Base-by-base conservation (phyloP, 371 early-diverging fungal species). In the Coemansia sp. region DNA sequence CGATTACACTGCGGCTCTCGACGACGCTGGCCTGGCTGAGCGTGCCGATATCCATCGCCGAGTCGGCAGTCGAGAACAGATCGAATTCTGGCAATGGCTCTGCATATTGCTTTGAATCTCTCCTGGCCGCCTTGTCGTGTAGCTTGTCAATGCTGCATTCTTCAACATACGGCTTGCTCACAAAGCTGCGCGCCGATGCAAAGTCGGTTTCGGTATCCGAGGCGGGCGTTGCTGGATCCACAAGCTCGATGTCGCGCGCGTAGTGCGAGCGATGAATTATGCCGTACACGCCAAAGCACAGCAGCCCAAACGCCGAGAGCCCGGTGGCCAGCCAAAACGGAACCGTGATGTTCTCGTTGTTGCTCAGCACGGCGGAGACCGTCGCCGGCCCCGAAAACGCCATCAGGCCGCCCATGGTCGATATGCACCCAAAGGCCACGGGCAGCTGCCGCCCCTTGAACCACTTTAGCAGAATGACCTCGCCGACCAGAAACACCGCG, bases 311-410 rank as follows among this genome's bases (percentile, higher is more conserved):
- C 1, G 66, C 75, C 34, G 75, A 74, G 7, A 74, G 66, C 8
- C 75, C 75, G 2, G 75, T 74, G 6, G 70, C 75, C 0, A 74
- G 49, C 75, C 75, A 74, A 47, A 74, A 74, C 26, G 75, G 75
- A 32, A 74, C 62, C 0, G 75, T 50, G 36, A 70, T 56, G 20
- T 59, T 70, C n/a, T 62, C 59, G 31, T 70, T 49, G 14, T 35
- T 62, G 30, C 48, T 66, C 41, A 74, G 60, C 34, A 69, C 62
- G 1, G 75, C 66, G 0, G 71, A 62, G 26, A 70, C 75, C 1
- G 65, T 41, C 11, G 75, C 75, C 16, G 75, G 75, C 1, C 75
- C 75, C 26, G 70, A 70, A 48, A 74, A 74, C n/a, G 70, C 55
- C 66, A 74, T 70, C 9, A 74, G 40, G 1, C 75, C 71, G 43